Base-by-base conservation (phyloP, 306 rosid species). In the Citrullus colocynthis region DNA sequence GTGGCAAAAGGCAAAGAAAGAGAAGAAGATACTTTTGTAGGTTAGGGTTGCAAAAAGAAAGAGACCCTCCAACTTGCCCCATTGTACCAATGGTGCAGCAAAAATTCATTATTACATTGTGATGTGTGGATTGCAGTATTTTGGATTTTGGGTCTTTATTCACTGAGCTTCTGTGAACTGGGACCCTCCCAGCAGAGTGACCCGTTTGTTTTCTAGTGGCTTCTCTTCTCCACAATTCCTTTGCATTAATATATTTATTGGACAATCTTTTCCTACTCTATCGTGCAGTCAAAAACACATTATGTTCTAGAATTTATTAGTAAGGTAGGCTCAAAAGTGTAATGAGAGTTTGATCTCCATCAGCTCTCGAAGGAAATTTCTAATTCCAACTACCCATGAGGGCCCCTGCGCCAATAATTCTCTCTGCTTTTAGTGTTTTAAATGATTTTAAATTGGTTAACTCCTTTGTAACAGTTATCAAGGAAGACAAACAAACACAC, bases 41-140 rank as follows among this genome's bases (percentile, higher is more conserved):
- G 78, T 54, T 56, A 54, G 78, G 51, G 78, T 34, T 54, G 78
- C 64, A 74, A 54, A 55, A 49, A 56, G 32, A 74, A 74, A 55
- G 41, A 42, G 72, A 77, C 70, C 56, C 56, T 21, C 57, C 75
- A 72, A 72, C 76, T 48, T 72, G 76, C 58, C 30, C 24, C 24
- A 51, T 73, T 73, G 77, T 51, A 51, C 44, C 39, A 73, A 73
- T 49, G 60, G 42, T 51, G 61, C 60, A 51, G 61, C 42, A 44
- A 49, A 48, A 32, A 51, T 51, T 71, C 58, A 73, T 73, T 28
- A 73, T 73, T 49, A 32, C 60, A 60, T 77, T 62, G 21, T 45
- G 55, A 59, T 45, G 42, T 62, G 80, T 77, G 73, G 72, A 62
- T 77, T 45, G 80, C 48, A 77, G 48, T 11, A 61, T 60, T 73